Conservation (phyloP, 495 filamentous ascomycete species). For the Jackrogersella multiformis region DNA sequence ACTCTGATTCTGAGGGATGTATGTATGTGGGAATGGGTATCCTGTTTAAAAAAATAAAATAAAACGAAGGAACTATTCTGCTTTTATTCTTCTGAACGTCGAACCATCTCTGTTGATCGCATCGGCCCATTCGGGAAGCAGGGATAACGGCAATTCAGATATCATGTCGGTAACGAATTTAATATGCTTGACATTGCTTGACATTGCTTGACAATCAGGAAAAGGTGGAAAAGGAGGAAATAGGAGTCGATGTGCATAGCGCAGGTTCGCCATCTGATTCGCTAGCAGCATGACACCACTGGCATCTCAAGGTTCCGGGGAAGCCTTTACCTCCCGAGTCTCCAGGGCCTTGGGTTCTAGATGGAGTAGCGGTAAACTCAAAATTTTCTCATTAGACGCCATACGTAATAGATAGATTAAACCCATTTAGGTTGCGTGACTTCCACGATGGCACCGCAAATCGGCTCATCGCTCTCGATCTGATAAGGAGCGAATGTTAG, state of each 20-base stretch:
- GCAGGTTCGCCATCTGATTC: slow-evolving; percentile 30
- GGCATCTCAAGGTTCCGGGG: slow-evolving; percentile 33
- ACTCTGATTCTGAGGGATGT: background rate
- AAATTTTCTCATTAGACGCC: background rate
- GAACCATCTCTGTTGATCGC: slow-evolving; percentile 24
- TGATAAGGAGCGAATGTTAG: slow-evolving; percentile 35
- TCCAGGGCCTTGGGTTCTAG: slow-evolving; percentile 28
- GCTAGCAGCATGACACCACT: slow-evolving; percentile 35
- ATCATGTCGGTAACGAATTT: slow-evolving; percentile 19
- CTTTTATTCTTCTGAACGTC: slow-evolving; percentile 34
- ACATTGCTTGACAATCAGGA: too few species aligned
- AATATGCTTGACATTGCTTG: background rate
- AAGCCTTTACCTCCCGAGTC: background rate
- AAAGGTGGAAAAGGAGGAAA: slow-evolving; percentile 18
- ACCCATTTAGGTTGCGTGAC: slow-evolving; percentile 26
- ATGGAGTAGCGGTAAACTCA: slow-evolving; percentile 26
- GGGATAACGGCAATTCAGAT: slow-evolving; percentile 4
- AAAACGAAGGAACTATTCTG: slow-evolving; percentile 12
- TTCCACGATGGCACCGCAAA: slow-evolving; percentile 16
- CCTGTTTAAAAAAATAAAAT: background rate
- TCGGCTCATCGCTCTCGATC: slow-evolving; percentile 39
- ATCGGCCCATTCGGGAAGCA: slow-evolving; percentile 34
- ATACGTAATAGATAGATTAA: slow-evolving; percentile 23
- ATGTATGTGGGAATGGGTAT: slow-evolving; percentile 4
- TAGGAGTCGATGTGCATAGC: slow-evolving; percentile 15